Conservation (phyloP, 164 flowering plant genomes). For the Vitis vinifera region DNA sequence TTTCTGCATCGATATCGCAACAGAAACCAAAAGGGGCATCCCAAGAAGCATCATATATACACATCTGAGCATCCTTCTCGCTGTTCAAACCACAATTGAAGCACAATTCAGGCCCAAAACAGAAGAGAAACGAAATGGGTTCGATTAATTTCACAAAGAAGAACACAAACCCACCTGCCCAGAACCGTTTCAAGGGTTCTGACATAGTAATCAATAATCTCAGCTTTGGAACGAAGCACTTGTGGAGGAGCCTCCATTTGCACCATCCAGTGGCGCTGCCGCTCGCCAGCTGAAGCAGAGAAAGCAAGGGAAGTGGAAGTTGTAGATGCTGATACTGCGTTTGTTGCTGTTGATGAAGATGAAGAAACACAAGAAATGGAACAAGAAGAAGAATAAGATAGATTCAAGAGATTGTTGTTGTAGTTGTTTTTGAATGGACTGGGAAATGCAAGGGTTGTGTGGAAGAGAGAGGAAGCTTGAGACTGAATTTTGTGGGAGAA, state of each 20-base stretch:
- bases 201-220: constrained; percentile 60
- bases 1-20: constrained; percentile 57
- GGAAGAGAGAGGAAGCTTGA: constrained; percentile 4
- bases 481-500: constrained; percentile 7
- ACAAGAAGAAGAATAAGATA: constrained; percentile 9
- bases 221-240: constrained; percentile 39
- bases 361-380: neutral
- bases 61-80: constrained; percentile 76
- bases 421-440: constrained; percentile 5
- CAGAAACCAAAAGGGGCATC: constrained; percentile 69
- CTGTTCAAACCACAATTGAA: constrained; percentile 28
- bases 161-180: constrained; percentile 42
- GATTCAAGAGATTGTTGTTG: neutral
- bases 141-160: neutral
- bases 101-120: constrained; percentile 1
- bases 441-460: constrained; percentile 9
- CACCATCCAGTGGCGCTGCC: constrained; percentile 57
- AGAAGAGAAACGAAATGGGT: neutral
- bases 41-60: constrained; percentile 72
- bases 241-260: constrained; percentile 51
- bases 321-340: constrained; percentile 15
- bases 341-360: constrained; percentile 4
- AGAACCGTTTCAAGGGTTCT: constrained; percentile 51
- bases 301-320: constrained; percentile 13
- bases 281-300: constrained; percentile 9